These are phyloP conservation scores for Fusarium brevicatenulatum DNA, from an alignment of 2,329 filamentous ascomycete genomes.

Conservation along the genomic window DNA sequence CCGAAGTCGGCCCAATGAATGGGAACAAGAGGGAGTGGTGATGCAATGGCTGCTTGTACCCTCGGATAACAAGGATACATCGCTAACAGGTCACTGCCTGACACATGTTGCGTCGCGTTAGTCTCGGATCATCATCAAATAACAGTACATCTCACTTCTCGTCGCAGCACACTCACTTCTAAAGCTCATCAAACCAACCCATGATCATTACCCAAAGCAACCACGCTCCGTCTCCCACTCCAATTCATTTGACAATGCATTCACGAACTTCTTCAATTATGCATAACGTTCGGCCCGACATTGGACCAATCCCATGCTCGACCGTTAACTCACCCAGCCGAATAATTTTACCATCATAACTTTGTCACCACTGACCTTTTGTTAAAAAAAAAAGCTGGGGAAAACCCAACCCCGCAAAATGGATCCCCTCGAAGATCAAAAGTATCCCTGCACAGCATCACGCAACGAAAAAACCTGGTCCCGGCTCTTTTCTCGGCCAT, in stretches of 20 bases:
- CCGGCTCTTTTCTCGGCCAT: slow-evolving; percentile 37
- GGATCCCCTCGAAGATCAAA: background rate
- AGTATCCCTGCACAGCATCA: slow-evolving; percentile 20
- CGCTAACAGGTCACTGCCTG: rapidly evolving
- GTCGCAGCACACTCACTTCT: background rate
- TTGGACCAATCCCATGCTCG: background rate
- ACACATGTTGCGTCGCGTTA: rapidly evolving
- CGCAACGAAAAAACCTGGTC: slow-evolving; percentile 6
- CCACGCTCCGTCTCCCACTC: background rate
- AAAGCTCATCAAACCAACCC: background rate
- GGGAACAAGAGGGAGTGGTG: slow-evolving; percentile 7
- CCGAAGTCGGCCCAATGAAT: slow-evolving; percentile 13
- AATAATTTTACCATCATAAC: slow-evolving; percentile 7
- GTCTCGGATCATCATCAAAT: background rate
- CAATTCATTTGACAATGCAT: slow-evolving; percentile 4
- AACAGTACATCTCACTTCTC: background rate
- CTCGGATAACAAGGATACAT: rapidly evolving
- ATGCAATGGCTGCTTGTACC: background rate
- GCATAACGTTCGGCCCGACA: slow-evolving; percentile 26
- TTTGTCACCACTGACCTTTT: background rate
- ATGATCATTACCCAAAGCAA: slow-evolving; percentile 14
- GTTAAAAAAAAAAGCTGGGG: background rate
- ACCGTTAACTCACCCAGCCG: background rate
- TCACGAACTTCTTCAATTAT: slow-evolving; percentile 1
- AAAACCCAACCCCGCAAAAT: slow-evolving; percentile 25